Percentiles rank a stretch among this genome's conserved stretches.
Conservation (phyloP, 176 grass and related monocot species). For the Carex littledalei region DNA sequence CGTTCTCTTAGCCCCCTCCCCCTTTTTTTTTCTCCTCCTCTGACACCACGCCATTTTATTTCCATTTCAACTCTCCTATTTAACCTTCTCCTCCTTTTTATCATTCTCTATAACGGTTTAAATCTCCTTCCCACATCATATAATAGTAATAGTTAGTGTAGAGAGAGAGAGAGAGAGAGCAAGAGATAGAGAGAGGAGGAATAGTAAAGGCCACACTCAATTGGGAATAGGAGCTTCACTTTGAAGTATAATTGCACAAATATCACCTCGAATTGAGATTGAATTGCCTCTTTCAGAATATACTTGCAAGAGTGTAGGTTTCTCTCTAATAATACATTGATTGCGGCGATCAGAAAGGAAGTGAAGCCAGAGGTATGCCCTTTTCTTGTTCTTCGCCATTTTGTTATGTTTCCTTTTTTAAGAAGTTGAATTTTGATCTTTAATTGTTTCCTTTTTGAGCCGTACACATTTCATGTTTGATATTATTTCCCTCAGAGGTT, state of each 20-base stretch:
- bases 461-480: not conserved
- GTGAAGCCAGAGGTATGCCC: constrained; percentile 9
- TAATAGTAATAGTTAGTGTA: constrained; percentile 22
- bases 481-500: not conserved
- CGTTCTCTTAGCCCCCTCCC: constrained; percentile 41
- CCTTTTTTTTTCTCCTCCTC: not conserved
- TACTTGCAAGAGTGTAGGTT: not conserved
- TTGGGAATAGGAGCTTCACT: not conserved
- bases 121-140: constrained; percentile 1
- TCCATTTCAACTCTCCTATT: constrained; percentile 30
- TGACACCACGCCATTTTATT: constrained; percentile 26
- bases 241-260: not conserved
- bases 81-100: constrained; percentile 23
- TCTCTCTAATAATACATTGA: not conserved
- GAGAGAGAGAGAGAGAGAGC: not conserved
- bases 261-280: not conserved
- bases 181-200: not conserved
- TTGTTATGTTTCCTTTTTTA: not conserved
- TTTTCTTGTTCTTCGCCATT: constrained; percentile 7
- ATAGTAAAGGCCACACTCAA: constrained; percentile 14
- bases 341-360: not conserved
- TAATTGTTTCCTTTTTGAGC: not conserved
- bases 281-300: not conserved
- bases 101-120: constrained; percentile 23
- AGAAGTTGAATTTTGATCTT: not conserved